A percentile compares a stretch with the other conserved stretches of the same genome.
Evolutionary conservation across 2,329 filamentous ascomycete species (phyloP).

Genomic region (Plectosphaerella sp.): DNA sequence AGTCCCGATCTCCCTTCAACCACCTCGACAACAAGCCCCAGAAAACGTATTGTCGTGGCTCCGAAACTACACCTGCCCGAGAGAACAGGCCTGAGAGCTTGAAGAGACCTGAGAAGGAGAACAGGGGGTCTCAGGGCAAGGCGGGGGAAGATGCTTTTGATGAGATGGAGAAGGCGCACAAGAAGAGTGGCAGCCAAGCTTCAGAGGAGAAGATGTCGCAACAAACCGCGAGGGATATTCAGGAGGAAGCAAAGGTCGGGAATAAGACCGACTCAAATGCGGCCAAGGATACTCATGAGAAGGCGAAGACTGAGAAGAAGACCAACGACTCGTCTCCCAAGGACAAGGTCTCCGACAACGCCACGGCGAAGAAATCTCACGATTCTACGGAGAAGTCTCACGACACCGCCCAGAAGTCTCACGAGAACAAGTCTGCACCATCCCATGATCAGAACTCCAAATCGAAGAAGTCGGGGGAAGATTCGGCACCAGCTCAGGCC

Average conservation of each 20-base stretch:
- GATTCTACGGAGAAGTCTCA: background rate
- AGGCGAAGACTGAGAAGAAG: background rate
- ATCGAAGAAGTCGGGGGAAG: too few species aligned
- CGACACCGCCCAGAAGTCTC: too few species aligned
- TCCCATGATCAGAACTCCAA: too few species aligned
- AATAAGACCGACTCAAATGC: background rate
- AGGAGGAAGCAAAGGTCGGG: too few species aligned
- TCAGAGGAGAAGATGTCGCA: background rate
- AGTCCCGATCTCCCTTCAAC: background rate
- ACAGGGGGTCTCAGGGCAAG: background rate
- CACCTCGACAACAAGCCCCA: background rate
- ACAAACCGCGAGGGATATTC: too few species aligned
- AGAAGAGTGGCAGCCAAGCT: background rate
- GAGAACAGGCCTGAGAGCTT: too few species aligned
- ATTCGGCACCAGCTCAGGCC: too few species aligned
- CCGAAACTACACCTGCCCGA: too few species aligned
- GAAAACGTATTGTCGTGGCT: background rate
- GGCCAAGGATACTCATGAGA: background rate
- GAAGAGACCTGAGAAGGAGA: background rate
- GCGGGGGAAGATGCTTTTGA: background rate
- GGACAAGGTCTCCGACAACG: background rate
- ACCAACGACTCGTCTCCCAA: background rate
- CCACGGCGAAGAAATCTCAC: background rate
- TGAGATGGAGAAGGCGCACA: background rate
- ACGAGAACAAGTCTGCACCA: too few species aligned